A percentile compares a stretch with the other conserved stretches of the same genome.
These are phyloP conservation scores for Saraca asoca DNA, from an alignment of 331 rosid species.

Conservation along the genomic window DNA sequence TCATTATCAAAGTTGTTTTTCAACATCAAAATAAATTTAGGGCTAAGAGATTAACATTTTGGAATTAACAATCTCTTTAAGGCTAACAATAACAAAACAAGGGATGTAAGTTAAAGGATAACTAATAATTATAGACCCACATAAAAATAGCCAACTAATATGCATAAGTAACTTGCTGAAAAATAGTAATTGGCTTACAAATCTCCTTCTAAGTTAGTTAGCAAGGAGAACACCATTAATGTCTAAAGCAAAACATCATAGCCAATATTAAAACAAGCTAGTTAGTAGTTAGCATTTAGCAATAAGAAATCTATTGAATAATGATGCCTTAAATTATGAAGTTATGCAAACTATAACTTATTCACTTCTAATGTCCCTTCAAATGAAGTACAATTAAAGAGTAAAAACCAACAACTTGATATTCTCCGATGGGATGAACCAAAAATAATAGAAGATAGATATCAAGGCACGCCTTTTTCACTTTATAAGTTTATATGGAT, in stretches of 20 bases:
- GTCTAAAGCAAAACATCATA: conserved; percentile 46
- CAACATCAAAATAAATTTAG: too few species aligned
- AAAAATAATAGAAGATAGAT: conserved; percentile 40
- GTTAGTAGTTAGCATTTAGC: conserved; percentile 11
- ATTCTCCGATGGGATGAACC: conserved; percentile 77
- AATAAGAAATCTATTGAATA: conserved; percentile 13
- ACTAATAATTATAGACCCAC: too few species aligned
- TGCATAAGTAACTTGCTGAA: conserved; percentile 10
- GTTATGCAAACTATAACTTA: conserved; percentile 50
- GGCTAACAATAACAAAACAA: too few species aligned
- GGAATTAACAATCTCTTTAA: too few species aligned
- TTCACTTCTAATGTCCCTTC: conserved; percentile 70
- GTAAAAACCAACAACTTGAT: conserved; percentile 70
- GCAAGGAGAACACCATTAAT: conserved; percentile 78
- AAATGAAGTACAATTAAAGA: conserved; percentile 81
- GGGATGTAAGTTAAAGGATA: too few species aligned
- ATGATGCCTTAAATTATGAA: not conserved
- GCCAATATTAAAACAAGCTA: conserved; percentile 15
- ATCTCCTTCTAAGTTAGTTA: conserved; percentile 67
- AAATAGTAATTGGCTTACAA: conserved; percentile 64
- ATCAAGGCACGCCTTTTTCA: too few species aligned
- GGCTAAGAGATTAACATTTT: too few species aligned
- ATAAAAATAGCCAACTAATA: conserved; percentile 19
- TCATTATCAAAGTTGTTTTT: too few species aligned
- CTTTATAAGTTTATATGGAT: too few species aligned